Conservation (phyloP, 139 green algal genomes). For the Micractinium sp. region DNA sequence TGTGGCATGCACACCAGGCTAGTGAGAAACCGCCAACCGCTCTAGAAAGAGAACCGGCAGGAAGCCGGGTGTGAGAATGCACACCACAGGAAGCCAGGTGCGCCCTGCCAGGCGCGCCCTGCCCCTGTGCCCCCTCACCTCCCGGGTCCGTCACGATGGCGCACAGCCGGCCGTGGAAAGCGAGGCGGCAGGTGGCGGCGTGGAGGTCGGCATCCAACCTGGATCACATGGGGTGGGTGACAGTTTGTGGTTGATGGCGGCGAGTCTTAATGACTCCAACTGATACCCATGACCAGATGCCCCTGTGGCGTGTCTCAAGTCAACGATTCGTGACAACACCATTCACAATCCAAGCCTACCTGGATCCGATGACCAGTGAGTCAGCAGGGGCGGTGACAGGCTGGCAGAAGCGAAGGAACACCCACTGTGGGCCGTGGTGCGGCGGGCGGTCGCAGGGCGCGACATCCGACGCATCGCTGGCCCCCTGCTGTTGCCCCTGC, state of each 20-base stretch:
- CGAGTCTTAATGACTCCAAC: too few species aligned
- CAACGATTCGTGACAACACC: too few species aligned
- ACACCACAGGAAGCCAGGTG: background rate
- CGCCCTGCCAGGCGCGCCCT: background rate
- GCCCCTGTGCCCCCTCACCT: background rate
- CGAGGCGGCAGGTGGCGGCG: slow-evolving; percentile 82
- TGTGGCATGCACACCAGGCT: background rate
- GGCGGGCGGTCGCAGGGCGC: background rate
- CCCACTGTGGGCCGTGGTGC: slow-evolving; percentile 83
- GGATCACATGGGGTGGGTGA: too few species aligned
- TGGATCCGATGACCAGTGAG: slow-evolving; percentile 85
- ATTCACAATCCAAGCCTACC: too few species aligned
- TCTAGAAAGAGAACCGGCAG: too few species aligned
- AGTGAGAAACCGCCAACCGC: too few species aligned
- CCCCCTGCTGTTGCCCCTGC: background rate
- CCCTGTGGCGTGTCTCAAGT: too few species aligned
- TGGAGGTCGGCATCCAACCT: slow-evolving; percentile 83
- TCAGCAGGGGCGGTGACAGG: slow-evolving; percentile 81
- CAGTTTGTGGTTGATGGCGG: too few species aligned
- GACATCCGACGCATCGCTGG: background rate
- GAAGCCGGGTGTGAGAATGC: too few species aligned
- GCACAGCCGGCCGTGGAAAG: slow-evolving; percentile 85
- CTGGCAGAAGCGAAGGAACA: slow-evolving; percentile 79
- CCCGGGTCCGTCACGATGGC: slow-evolving; percentile 46
- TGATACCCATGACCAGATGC: too few species aligned